Base-by-base conservation (phyloP, 2,329 filamentous ascomycete genomes). In the Colletotrichum euphorbiae region DNA sequence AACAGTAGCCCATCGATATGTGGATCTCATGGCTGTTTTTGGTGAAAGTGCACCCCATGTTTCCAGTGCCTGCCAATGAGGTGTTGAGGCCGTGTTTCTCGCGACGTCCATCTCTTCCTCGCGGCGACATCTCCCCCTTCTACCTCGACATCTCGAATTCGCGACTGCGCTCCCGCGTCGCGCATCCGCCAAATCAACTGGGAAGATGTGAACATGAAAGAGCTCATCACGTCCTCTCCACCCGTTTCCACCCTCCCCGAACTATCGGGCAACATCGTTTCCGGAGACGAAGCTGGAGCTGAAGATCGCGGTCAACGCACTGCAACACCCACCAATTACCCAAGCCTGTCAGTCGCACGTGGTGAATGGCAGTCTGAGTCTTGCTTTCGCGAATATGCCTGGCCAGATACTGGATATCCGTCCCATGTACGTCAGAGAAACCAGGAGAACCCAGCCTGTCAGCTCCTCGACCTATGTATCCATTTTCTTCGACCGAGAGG, bases 21-120 rank as follows among this genome's bases (percentile, higher is more conserved):
- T 38, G 64, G 64, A 9, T 9, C 42, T 60, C 62, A 52, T 65
- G 15, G 61, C 40, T 50, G 21, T 15, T 68, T 68, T 68, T 43
- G 24, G 48, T 46, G n/a, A 54, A 48, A 17, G 42, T 17, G 61
- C 33, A 3, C 9, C 13, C 24, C 45, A 28, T 51, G 19, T 11
- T 40, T 51, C 19, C 57, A 8, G 8, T 51, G 1, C 17, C 9
- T 42, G 4, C 43, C 19, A n/a, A n/a, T 52, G 28, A 50, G 21
- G 24, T 50, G 6, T 28, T 46, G 8, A 21, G 43, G 12, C 13
- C 46, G 13, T 38, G n/a, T 55, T 55, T 38, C 56, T 50, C 56
- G 38, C 56, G 56, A 59, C 8, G 28, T 28, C 28, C 28, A 42
- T 28, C 56, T 43, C 15, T 28, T 28, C 24, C 24, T 28, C 4